These are phyloP conservation scores for Hymenoscyphus salicellus DNA, from an alignment of 2,329 filamentous ascomycete species.

Conservation along the genomic window DNA sequence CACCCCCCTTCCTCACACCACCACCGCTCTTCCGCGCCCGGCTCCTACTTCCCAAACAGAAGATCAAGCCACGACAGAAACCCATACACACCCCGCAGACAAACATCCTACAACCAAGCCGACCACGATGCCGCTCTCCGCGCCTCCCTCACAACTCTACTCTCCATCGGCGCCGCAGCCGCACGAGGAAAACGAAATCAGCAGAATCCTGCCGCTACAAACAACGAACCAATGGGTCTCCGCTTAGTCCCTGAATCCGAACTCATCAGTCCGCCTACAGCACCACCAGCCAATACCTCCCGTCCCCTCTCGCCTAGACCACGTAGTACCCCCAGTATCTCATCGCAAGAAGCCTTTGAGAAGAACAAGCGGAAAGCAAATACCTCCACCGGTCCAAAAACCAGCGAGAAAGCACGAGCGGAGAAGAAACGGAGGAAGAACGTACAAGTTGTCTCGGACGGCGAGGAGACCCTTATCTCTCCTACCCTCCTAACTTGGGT, in stretches of 20 bases:
- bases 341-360: conserved; percentile 36
- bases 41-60: conserved; percentile 28
- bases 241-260: conserved; percentile 61
- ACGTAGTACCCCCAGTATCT: conserved; percentile 27
- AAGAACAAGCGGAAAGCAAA: conserved; percentile 50
- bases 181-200: conserved; percentile 68
- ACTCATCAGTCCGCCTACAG: conserved; percentile 41
- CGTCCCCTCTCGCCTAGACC: conserved; percentile 28
- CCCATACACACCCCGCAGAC: conserved; percentile 40
- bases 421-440: conserved; percentile 47
- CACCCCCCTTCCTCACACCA: conserved; percentile 64
- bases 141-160: conserved; percentile 87
- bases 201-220: conserved; percentile 25
- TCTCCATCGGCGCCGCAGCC: conserved; percentile 92
- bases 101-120: conserved; percentile 62
- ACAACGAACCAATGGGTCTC: conserved; percentile 47
- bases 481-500: conserved; percentile 63
- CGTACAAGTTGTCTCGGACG: conserved; percentile 38
- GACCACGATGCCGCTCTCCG: conserved; percentile 92
- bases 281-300: conserved; percentile 33
- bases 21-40: conserved; percentile 41
- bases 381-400: conserved; percentile 25
- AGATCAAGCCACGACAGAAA: conserved; percentile 37
- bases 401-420: conserved; percentile 37
- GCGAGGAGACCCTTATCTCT: conserved; percentile 46